Evolutionary conservation across 306 rosid genomes (phyloP), one percentile per base, ranked within the genome.

Genomic region (Rubus parviflorus): DNA sequence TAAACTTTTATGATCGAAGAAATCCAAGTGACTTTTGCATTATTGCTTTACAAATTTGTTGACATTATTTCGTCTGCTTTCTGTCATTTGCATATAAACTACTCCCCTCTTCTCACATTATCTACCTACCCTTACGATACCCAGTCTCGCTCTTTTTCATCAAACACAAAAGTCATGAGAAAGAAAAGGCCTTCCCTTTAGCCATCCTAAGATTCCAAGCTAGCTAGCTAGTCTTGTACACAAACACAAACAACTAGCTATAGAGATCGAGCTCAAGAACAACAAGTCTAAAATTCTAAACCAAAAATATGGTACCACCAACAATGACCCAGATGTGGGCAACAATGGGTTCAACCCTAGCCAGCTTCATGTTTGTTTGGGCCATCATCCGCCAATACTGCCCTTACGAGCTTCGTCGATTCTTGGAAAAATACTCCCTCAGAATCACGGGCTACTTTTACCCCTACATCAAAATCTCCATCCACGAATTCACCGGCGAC

Each of bases 351-450:
- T 90, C 98, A 56, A 86, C 89, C 74, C 23, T 94, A 63, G 97
- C 98, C 0, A 90, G 90, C 80, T 90, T 88, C 83, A 91, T 94
- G 98, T 94, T 94, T 67, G 8, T 87, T 48, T 90, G 90, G 90
- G 97, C 98, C n/a, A 86, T 94, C 82, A 71, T 91, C 64, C 84
- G 85, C 35, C 98, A 94, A n/a, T 94, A 91, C 75, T 94, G 96
- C 77, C 98, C 98, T 0, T 87, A 87, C 62, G 89, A 84, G 73
- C 71, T 91, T 22, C 76, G 79, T 8, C 88, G 88, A 2, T 85
- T 88, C 81, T 75, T 87, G 0, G 91, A 86, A 58, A 90, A 85
- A 46, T 81, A 83, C 77, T 74, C 79, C 0, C 85, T 81, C 43
- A 83, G 80, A 22, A 6, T 88, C 85, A 88, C 30, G 76, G 46